Percentiles rank a stretch among this genome's conserved stretches.
phyloP scores from a whole-genome alignment of 2,329 filamentous ascomycete species.

The Albifimbria verrucaria region DNA sequence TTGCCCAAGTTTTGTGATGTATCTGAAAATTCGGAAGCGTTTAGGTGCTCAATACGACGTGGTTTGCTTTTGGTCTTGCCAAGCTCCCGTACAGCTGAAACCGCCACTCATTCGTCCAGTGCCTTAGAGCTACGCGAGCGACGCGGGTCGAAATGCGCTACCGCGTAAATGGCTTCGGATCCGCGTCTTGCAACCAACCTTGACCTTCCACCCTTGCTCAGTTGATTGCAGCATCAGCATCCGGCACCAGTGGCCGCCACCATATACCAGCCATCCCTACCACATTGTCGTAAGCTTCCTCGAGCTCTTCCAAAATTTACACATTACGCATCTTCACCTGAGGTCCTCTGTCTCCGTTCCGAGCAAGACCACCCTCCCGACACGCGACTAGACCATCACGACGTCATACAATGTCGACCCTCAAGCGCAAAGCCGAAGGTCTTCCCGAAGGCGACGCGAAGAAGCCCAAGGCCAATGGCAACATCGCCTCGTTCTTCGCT shows the following conservation, averaged over 20 bases:
- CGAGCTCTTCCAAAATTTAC: conserved; percentile 13
- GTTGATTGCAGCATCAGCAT: not conserved
- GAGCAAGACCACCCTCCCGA: conserved; percentile 8
- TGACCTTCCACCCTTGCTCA: not conserved
- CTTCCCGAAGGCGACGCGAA: conserved; percentile 52
- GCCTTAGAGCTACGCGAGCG: conserved; percentile 1
- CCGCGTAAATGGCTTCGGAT: conserved; percentile 15
- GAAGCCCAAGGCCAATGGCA: conserved; percentile 70
- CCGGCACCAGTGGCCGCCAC: not conserved
- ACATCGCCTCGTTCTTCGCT: conserved; percentile 83
- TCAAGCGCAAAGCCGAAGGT: conserved; percentile 65
- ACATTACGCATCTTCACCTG: conserved; percentile 5
- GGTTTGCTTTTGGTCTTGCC: too few species aligned
- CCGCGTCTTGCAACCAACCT: conserved; percentile 19
- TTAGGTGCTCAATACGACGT: too few species aligned
- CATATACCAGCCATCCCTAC: not conserved
- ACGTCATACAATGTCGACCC: conserved; percentile 43
- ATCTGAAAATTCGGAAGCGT: too few species aligned
- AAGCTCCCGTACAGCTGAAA: conserved; percentile 7
- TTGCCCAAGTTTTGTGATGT: too few species aligned
- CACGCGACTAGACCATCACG: conserved; percentile 14
- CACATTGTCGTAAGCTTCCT: conserved; percentile 2
- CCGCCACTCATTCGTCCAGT: conserved; percentile 3
- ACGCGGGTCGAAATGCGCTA: conserved; percentile 12
- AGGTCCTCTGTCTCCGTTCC: conserved; percentile 9